Conservation (phyloP, 441 rosid species). For the Manihot esculenta region DNA sequence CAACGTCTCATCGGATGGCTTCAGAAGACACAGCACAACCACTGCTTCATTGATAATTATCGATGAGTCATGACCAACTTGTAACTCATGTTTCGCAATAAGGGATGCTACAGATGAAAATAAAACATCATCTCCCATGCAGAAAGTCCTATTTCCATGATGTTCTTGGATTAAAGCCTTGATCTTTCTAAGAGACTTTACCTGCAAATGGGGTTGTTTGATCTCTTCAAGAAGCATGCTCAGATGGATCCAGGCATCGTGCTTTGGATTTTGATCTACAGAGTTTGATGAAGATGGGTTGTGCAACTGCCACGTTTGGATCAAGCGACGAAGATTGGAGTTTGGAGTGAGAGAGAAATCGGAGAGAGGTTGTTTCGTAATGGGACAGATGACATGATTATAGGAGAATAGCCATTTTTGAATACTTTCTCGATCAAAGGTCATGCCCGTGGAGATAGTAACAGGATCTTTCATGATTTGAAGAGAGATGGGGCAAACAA, state of each 20-base stretch:
- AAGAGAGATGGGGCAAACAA: constrained; percentile 50
- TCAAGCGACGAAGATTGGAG: constrained; percentile 45
- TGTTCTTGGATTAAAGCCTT: constrained; percentile 9
- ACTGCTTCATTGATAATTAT: constrained; percentile 19
- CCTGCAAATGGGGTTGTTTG: constrained; percentile 20
- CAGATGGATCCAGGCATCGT: not conserved
- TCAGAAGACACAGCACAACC: constrained; percentile 20
- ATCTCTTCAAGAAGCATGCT: constrained; percentile 22
- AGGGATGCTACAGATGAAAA: constrained; percentile 19
- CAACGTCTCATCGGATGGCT: constrained; percentile 22
- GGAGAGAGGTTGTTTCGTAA: constrained; percentile 40
- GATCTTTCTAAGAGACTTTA: constrained; percentile 19
- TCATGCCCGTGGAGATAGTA: constrained; percentile 49
- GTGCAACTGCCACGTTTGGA: constrained; percentile 29
- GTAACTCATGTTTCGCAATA: not conserved
- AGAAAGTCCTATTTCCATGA: not conserved
- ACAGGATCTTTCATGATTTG: constrained; percentile 52
- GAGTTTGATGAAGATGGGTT: not conserved
- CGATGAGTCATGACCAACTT: not conserved
- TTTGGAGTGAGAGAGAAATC: constrained; percentile 40
- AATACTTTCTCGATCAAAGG: constrained; percentile 47
- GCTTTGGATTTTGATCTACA: not conserved
- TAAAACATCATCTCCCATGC: constrained; percentile 11
- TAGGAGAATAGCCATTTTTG: constrained; percentile 46
- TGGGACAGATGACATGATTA: constrained; percentile 40